phyloP scores from a whole-genome alignment of 2,329 filamentous ascomycete genomes.

The Talaromyces amestolkiae region DNA sequence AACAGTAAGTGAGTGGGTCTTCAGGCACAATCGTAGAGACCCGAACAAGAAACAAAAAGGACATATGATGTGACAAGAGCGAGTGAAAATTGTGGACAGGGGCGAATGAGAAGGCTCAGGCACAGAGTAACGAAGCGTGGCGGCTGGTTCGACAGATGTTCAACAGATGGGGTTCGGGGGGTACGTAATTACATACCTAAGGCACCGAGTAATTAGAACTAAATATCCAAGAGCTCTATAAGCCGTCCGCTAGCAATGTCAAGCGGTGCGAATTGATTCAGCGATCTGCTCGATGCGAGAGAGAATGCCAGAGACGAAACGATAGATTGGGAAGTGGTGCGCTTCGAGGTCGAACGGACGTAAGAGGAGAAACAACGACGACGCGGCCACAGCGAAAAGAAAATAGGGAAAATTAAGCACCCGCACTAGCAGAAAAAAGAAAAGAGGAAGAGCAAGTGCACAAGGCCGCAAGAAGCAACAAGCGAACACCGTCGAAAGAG shows the following conservation, averaged over 20 bases:
- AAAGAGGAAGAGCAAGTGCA: background rate
- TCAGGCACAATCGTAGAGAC: background rate
- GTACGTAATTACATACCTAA: background rate
- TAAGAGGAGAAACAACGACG: slow-evolving; percentile 9
- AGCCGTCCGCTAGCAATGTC: background rate
- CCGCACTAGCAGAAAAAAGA: slow-evolving; percentile 4
- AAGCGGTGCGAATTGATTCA: background rate
- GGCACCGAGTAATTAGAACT: background rate
- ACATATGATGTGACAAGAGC: background rate
- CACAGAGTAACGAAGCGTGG: background rate
- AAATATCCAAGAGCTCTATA: slow-evolving; percentile 1
- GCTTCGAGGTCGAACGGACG: slow-evolving; percentile 6
- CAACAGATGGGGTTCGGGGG: background rate
- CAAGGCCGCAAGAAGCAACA: slow-evolving; percentile 1
- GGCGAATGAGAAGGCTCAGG: background rate
- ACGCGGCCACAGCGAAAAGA: slow-evolving; percentile 14
- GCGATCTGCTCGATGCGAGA: background rate
- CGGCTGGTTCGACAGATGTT: background rate
- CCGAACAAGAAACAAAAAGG: background rate
- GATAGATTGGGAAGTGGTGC: slow-evolving; percentile 9
- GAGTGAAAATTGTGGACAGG: background rate
- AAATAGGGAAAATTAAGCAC: slow-evolving; percentile 10
- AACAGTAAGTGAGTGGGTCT: background rate
- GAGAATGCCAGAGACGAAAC: background rate
- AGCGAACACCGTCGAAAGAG: background rate